phyloP scores from a whole-genome alignment of 2,329 filamentous ascomycete species.

The Arachnomyces sp. region DNA sequence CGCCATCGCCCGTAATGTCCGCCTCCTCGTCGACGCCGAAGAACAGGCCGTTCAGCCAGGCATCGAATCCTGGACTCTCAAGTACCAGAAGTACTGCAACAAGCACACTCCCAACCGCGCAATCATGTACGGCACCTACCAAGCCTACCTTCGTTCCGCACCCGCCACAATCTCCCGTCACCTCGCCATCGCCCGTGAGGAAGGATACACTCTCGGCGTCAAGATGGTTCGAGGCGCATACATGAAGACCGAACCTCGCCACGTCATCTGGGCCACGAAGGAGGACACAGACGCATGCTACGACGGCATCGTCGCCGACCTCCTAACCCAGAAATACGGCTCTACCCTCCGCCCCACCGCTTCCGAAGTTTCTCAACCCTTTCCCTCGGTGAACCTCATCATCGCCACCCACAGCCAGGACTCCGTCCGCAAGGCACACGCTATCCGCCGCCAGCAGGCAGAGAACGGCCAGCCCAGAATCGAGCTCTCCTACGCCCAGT shows the following conservation, averaged over 20 bases:
- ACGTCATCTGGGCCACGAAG: slow-evolving; percentile 40
- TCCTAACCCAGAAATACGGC: slow-evolving; percentile 53
- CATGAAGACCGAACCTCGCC: slow-evolving; percentile 40
- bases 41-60: slow-evolving; percentile 44
- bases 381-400: slow-evolving; percentile 42
- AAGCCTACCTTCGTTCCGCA: slow-evolving; percentile 43
- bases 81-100: slow-evolving; percentile 47
- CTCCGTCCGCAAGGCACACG: slow-evolving; percentile 45
- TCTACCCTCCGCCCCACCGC: slow-evolving; percentile 31
- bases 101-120: slow-evolving; percentile 25
- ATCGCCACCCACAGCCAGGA: slow-evolving; percentile 53
- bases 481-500: slow-evolving; percentile 61
- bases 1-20: slow-evolving; percentile 34
- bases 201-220: slow-evolving; percentile 44
- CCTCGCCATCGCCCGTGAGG: slow-evolving; percentile 35
- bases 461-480: slow-evolving; percentile 35
- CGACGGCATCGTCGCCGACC: slow-evolving; percentile 47
- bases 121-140: slow-evolving; percentile 49
- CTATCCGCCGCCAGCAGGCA: slow-evolving; percentile 38
- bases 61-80: slow-evolving; percentile 47
- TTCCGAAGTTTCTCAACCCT: slow-evolving; percentile 9
- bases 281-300: slow-evolving; percentile 45
- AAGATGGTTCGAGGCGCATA: slow-evolving; percentile 49
- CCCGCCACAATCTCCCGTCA: slow-evolving; percentile 39
- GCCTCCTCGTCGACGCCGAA: slow-evolving; percentile 47